A percentile compares a stretch with the other conserved stretches of the same genome.
phyloP scores from a whole-genome alignment of 305 asterid genomes.

The Solanum hybrid region DNA sequence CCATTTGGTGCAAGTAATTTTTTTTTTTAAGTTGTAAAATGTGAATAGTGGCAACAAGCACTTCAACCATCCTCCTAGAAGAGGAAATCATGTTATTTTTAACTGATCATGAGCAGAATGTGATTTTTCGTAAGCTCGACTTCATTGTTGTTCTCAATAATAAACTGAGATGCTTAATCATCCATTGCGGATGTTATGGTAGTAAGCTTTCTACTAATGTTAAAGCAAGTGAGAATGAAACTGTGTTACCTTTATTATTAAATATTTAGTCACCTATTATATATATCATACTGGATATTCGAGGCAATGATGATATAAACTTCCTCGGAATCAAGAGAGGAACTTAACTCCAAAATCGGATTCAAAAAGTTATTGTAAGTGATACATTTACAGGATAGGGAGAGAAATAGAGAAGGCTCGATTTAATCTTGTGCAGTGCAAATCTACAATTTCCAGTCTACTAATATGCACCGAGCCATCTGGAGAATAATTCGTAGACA shows the following conservation, averaged over 20 bases:
- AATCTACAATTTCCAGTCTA: not conserved
- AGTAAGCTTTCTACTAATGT: not conserved
- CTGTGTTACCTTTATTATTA: not conserved
- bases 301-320: not conserved
- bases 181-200: not conserved
- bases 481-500: conserved; percentile 22
- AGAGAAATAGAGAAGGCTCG: not conserved
- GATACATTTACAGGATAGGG: not conserved
- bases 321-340: not conserved
- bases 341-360: not conserved
- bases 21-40: not conserved
- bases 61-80: not conserved
- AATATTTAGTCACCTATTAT: not conserved
- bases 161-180: not conserved
- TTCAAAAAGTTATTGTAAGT: not conserved
- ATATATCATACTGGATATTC: not conserved
- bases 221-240: not conserved
- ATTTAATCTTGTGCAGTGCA: not conserved
- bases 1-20: not conserved
- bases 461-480: not conserved
- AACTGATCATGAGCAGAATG: not conserved
- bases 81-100: not conserved
- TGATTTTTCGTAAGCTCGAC: not conserved
- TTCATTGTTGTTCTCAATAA: not conserved
- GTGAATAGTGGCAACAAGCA: not conserved